Evolutionary conservation across 2,329 filamentous ascomycete species (phyloP).

Genomic region (Kalaharituber pfeilii): DNA sequence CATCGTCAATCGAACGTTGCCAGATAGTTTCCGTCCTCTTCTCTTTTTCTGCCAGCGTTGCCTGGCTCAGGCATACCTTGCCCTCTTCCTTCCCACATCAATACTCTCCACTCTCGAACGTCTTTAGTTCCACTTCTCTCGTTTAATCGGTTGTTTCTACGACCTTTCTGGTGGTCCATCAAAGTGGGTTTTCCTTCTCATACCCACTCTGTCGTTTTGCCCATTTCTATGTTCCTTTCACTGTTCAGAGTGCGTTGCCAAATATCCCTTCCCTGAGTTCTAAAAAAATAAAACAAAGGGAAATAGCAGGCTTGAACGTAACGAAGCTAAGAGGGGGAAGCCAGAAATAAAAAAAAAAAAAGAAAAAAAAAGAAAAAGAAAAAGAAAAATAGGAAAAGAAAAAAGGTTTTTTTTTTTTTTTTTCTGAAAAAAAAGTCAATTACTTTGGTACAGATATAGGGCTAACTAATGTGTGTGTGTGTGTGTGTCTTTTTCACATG

Average conservation of each 20-base stretch:
- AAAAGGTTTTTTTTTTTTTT: no score
- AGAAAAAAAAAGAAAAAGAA: conserved; percentile 10
- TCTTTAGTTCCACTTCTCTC: background rate
- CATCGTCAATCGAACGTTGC: conserved; percentile 14
- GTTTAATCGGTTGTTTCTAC: background rate
- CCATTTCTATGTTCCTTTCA: conserved; percentile 1
- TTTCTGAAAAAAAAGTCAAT: conserved; percentile 5
- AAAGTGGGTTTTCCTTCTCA: background rate
- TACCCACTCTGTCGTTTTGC: conserved; percentile 2
- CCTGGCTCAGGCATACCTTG: conserved; percentile 14
- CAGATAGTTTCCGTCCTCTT: conserved; percentile 18
- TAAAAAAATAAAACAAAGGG: conserved; percentile 11
- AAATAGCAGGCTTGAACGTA: no score
- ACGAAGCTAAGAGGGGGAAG: no score
- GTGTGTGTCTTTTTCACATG: background rate
- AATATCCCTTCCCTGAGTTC: conserved; percentile 2
- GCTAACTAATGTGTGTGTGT: background rate
- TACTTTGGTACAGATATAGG: background rate
- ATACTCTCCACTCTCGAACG: conserved; percentile 6
- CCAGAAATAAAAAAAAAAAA: conserved; percentile 12
- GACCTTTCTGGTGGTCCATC: background rate
- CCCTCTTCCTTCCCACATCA: background rate
- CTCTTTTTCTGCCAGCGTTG: conserved; percentile 20
- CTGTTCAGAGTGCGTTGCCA: conserved; percentile 4
- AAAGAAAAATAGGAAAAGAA: conserved; percentile 12